These are phyloP conservation scores for Aspergillus cavernicola DNA, from an alignment of 495 filamentous ascomycete genomes.

Conservation along the genomic window DNA sequence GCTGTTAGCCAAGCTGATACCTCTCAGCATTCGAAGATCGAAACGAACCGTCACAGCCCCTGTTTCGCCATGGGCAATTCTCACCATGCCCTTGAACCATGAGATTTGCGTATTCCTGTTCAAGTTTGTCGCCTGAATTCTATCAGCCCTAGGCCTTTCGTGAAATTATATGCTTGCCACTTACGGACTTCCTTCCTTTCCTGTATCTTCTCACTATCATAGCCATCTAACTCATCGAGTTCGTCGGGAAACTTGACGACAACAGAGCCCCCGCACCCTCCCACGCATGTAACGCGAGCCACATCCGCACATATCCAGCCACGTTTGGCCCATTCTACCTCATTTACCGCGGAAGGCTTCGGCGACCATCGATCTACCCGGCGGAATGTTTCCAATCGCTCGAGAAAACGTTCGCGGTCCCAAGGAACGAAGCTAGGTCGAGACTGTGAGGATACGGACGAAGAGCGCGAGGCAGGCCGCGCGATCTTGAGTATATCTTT, in stretches of 20 bases:
- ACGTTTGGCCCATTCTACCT: slow-evolving; percentile 92
- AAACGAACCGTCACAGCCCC: slow-evolving; percentile 73
- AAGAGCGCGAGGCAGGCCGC: slow-evolving; percentile 20
- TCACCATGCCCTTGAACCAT: slow-evolving; percentile 76
- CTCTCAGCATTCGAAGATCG: neutral
- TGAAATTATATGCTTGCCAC: slow-evolving; percentile 11
- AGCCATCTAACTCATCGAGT: slow-evolving; percentile 46
- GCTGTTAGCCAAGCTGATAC: slow-evolving; percentile 13
- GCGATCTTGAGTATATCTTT: slow-evolving; percentile 27
- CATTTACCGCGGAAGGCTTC: slow-evolving; percentile 73
- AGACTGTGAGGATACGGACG: slow-evolving; percentile 24
- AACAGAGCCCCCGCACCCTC: slow-evolving; percentile 75
- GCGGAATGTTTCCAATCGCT: slow-evolving; percentile 79
- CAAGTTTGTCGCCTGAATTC: slow-evolving; percentile 50
- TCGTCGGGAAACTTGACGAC: slow-evolving; percentile 73
- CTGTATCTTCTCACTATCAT: slow-evolving; percentile 53
- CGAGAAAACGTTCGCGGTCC: slow-evolving; percentile 79
- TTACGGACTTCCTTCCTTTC: slow-evolving; percentile 60
- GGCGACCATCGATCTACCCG: slow-evolving; percentile 82
- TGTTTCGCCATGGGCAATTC: slow-evolving; percentile 80
- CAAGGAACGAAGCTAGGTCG: slow-evolving; percentile 71
- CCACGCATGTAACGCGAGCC: slow-evolving; percentile 76
- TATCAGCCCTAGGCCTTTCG: slow-evolving; percentile 9
- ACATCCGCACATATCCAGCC: slow-evolving; percentile 85
- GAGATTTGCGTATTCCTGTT: slow-evolving; percentile 69